Conservation (phyloP, 2,329 filamentous ascomycete genomes). For the Fusarium penzigii region DNA sequence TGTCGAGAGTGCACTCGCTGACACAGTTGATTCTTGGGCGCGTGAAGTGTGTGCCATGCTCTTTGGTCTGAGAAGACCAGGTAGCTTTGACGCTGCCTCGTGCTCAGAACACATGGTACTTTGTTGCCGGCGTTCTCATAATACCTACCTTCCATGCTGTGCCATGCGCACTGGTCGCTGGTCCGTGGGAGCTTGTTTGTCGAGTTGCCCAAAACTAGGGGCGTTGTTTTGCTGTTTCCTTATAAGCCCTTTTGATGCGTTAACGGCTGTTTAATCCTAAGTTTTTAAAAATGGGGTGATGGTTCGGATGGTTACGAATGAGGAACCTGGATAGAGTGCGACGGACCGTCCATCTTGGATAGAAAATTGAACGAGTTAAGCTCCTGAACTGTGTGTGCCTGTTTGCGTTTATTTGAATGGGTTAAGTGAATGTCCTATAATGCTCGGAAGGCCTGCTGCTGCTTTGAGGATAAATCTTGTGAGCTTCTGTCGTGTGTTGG, state of each 20-base stretch:
- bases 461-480: too few relatives aligned
- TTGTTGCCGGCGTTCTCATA: slow-evolving; percentile 11
- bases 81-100: background rate
- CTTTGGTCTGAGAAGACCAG: background rate
- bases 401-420: too few relatives aligned
- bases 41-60: slow-evolving; percentile 10
- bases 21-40: slow-evolving; percentile 15
- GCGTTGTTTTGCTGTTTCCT: slow-evolving; percentile 18
- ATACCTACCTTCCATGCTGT: slow-evolving; percentile 17
- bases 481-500: too few relatives aligned
- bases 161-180: slow-evolving; percentile 19
- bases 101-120: background rate
- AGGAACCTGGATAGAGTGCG: too few relatives aligned
- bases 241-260: slow-evolving; percentile 27
- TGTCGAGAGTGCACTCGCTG: slow-evolving; percentile 21
- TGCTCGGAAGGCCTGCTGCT: too few relatives aligned
- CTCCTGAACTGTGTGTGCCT: too few relatives aligned
- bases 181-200: slow-evolving; percentile 22
- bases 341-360: too few relatives aligned
- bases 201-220: slow-evolving; percentile 14
- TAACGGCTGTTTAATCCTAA: slow-evolving; percentile 30
- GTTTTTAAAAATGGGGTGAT: too few relatives aligned
- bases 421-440: too few relatives aligned
- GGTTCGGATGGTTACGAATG: too few relatives aligned
- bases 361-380: too few relatives aligned